Conservation (phyloP, 352 stramenopile species). For the Globisporangium radiosum region DNA sequence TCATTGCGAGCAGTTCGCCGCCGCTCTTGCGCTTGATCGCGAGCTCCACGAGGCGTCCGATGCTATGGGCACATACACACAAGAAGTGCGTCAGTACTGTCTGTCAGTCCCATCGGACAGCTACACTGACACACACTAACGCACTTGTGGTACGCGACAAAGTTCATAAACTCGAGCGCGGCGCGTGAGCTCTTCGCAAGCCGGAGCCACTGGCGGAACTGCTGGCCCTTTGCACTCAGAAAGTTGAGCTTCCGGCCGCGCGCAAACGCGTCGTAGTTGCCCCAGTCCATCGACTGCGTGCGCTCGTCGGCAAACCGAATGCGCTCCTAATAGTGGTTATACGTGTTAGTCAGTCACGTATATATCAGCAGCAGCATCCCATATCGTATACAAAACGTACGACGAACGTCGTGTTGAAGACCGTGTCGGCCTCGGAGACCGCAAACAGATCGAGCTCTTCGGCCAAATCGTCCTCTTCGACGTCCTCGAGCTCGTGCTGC, state of each 20-base stretch:
- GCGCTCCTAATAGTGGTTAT: conserved; percentile 36
- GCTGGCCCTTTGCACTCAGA: conserved; percentile 61
- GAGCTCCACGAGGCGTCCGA: conserved; percentile 72
- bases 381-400: conserved; percentile 14
- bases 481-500: conserved; percentile 68
- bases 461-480: conserved; percentile 75
- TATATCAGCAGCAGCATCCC: conserved; percentile 1
- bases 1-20: conserved; percentile 44
- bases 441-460: conserved; percentile 84
- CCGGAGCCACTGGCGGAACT: conserved; percentile 66
- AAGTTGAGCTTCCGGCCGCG: conserved; percentile 79
- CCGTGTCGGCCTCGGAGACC: conserved; percentile 63
- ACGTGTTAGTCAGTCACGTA: neutral
- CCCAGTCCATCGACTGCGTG: conserved; percentile 78
- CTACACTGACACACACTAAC: conserved; percentile 4
- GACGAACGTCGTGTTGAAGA: conserved; percentile 73
- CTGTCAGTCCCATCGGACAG: neutral
- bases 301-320: conserved; percentile 82
- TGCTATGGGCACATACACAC: conserved; percentile 27
- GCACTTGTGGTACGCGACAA: conserved; percentile 82
- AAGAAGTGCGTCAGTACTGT: neutral
- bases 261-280: conserved; percentile 75
- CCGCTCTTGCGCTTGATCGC: conserved; percentile 69
- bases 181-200: conserved; percentile 60
- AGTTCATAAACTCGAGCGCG: conserved; percentile 83